Evolutionary conservation across 805 yeast genomes (phyloP).

Genomic region (Sugiyamaella lignohabitans): DNA sequence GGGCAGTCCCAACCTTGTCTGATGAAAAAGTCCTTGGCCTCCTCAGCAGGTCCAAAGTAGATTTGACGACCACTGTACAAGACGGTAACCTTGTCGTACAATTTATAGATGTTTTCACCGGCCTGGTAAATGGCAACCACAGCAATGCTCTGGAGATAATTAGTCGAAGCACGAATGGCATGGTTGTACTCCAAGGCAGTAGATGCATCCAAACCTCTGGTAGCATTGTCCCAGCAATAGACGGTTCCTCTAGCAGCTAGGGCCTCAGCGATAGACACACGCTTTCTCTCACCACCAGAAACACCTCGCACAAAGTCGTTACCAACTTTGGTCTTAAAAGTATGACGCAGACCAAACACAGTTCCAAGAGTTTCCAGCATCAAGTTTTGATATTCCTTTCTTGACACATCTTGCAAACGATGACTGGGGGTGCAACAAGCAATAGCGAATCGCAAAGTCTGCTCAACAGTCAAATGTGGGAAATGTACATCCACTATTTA

Average conservation of each 20-base stretch:
- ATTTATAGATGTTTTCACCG: constrained; percentile 56
- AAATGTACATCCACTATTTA: constrained; percentile 61
- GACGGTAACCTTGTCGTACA: constrained; percentile 57
- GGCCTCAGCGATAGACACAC: constrained; percentile 79
- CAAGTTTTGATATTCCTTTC: constrained; percentile 43
- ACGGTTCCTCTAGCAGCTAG: constrained; percentile 56
- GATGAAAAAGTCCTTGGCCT: constrained; percentile 53
- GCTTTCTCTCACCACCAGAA: constrained; percentile 81
- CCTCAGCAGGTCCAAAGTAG: constrained; percentile 52
- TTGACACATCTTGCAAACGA: constrained; percentile 40
- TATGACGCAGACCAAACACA: constrained; percentile 54
- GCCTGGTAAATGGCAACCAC: constrained; percentile 68
- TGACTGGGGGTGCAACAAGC: constrained; percentile 59
- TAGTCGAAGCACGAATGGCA: constrained; percentile 59
- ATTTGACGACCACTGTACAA: constrained; percentile 57
- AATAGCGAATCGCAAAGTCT: constrained; percentile 65
- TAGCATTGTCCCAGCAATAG: constrained; percentile 75
- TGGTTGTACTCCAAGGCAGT: constrained; percentile 71
- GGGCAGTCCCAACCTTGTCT: constrained; percentile 62
- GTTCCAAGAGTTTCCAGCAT: constrained; percentile 46
- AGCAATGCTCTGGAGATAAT: constrained; percentile 47
- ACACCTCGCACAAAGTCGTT: constrained; percentile 62
- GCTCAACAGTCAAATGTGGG: constrained; percentile 69
- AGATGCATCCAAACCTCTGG: constrained; percentile 80
- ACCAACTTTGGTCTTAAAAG: constrained; percentile 55